Conservation (phyloP, 768 basidiomycete species). For the Cantharellus cinnabarinus region DNA sequence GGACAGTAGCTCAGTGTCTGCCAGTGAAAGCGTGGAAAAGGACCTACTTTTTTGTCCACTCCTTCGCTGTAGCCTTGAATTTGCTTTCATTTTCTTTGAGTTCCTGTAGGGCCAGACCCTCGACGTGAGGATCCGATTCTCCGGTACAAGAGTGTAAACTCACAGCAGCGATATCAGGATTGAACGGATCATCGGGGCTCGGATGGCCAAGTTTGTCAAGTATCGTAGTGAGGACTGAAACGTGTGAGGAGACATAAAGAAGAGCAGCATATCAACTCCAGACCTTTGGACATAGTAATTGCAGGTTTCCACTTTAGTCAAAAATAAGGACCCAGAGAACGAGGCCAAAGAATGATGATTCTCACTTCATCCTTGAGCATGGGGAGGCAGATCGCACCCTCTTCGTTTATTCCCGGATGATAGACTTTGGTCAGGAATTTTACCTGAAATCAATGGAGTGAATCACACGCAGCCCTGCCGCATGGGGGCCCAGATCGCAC, state of each 20-base stretch:
- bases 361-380: conserved; percentile 66
- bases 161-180: conserved; percentile 71
- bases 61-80: conserved; percentile 59
- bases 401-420: conserved; percentile 80
- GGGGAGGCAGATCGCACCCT: conserved; percentile 69
- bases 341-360: neutral
- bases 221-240: conserved; percentile 46
- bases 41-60: conserved; percentile 64
- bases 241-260: conserved; percentile 2
- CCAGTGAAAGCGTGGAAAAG: neutral
- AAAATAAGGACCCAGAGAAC: neutral
- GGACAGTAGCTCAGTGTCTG: neutral
- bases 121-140: neutral
- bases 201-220: conserved; percentile 80
- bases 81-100: conserved; percentile 58
- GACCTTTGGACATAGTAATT: conserved; percentile 49
- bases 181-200: conserved; percentile 72
- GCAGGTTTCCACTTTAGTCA: conserved; percentile 62
- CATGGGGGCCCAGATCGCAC: neutral
- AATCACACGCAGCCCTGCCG: neutral
- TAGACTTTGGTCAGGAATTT: conserved; percentile 74
- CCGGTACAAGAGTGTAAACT: conserved; percentile 12
- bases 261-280: conserved; percentile 8
- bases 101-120: conserved; percentile 22
- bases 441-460: conserved; percentile 27